Evolutionary conservation across 2,329 filamentous ascomycete species (phyloP).

Genomic region (Cadophora sp.): DNA sequence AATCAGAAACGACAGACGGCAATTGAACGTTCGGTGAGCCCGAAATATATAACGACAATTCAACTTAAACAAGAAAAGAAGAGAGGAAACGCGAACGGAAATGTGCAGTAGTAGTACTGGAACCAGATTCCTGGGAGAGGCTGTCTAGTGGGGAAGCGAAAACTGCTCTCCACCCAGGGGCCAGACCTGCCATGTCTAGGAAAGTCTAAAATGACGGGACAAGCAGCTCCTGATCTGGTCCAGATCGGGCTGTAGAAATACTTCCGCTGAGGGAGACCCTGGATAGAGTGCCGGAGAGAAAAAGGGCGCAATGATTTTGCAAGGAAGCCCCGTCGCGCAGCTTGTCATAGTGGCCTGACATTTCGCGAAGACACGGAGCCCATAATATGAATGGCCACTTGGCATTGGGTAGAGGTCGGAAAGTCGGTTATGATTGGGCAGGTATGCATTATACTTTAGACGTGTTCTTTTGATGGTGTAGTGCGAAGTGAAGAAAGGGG

Average conservation of each 20-base stretch:
- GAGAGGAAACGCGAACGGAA: not conserved
- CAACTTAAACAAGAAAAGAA: conserved; percentile 3
- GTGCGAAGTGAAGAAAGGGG: not conserved
- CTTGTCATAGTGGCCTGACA: conserved; percentile 34
- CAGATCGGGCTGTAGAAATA: not conserved
- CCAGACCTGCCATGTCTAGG: not conserved
- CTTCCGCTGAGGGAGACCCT: not conserved
- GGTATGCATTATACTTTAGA: not conserved
- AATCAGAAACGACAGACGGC: not conserved
- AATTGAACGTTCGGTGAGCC: conserved; percentile 12
- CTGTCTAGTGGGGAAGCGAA: not conserved
- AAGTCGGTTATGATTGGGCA: conserved; percentile 8
- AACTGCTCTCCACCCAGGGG: not conserved
- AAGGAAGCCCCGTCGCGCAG: conserved; percentile 19
- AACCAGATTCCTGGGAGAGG: not conserved
- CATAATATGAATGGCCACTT: conserved; percentile 12
- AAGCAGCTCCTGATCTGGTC: conserved; percentile 1
- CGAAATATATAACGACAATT: not conserved
- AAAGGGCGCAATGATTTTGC: conserved; percentile 1
- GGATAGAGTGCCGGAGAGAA: not conserved
- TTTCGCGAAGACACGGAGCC: conserved; percentile 23
- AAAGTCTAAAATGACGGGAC: not conserved
- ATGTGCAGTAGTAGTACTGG: not conserved
- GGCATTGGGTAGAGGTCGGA: conserved; percentile 19
- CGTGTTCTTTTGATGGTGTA: not conserved